Base-by-base conservation (phyloP, 2,329 filamentous ascomycete genomes). In the Elsinoe fawcettii region DNA sequence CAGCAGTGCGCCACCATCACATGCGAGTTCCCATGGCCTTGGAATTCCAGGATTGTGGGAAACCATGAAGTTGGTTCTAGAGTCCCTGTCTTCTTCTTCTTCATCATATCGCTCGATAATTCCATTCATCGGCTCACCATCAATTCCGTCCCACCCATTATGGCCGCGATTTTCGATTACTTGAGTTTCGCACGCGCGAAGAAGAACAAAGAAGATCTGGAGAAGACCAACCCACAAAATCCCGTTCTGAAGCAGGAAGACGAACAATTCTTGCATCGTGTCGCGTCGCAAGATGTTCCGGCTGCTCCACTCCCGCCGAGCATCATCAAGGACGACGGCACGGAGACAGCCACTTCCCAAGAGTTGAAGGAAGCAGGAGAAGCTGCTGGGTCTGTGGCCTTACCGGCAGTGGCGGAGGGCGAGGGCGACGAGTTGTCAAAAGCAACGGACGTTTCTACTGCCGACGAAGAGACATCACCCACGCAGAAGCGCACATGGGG, bases 171-270 rank as follows among this genome's bases (percentile, higher is more conserved):
- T 2, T 56, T 56, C 20, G 54, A 56, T 25, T 56, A 56, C 27
- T 25, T 56, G 25, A 69, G 67, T 3, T 70, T 69, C 56, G 67
- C 68, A 5, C 62, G 66, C 16, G 68, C 69, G 20, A 69, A 67
- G 61, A 66, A 68, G 62, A 69, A 70, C 60, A 65, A 63, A 34
- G 67, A 70, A 53, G 65, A 67, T n/a, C 63, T 70, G 14, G 61
- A 69, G 54, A 68, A 67, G 58, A 67, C 61, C 7, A 69, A 70
- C 41, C 68, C 69, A 5, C 63, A 67, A n/a, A 64, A 69, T 64
- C 66, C 75, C 5, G 75, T 84, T 2, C 66, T 84, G n/a, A 81
- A 78, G 16, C 75, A 80, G n/a, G 81, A 83, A 63, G 82, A 85
- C 60, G 79, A 84, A 62, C 72, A 75, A 55, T 84, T 83, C 62